Conservation (phyloP, 2,329 filamentous ascomycete genomes). For the Cladosporium sp. region DNA sequence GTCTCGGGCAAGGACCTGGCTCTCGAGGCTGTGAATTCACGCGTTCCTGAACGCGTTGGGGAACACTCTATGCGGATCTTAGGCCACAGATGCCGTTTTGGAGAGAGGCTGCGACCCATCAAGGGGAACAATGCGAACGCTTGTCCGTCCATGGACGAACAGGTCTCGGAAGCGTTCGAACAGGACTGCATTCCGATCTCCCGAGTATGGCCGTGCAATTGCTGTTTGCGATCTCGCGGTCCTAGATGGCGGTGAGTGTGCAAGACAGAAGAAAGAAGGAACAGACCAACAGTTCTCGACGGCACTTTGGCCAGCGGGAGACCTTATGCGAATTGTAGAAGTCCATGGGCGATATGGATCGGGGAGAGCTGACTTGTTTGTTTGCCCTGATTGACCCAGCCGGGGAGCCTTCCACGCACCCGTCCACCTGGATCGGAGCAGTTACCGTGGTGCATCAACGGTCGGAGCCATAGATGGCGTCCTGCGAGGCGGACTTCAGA, state of each 20-base stretch:
- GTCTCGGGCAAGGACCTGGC: not conserved
- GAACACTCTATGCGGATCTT: not conserved
- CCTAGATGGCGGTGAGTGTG: not conserved
- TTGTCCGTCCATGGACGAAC: not conserved
- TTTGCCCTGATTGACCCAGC: constrained; percentile 1
- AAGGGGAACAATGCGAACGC: not conserved
- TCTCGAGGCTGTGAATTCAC: not conserved
- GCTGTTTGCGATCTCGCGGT: not conserved
- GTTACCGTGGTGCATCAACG: not conserved
- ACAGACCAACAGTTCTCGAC: not conserved
- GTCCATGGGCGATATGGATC: not conserved
- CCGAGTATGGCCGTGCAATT: not conserved
- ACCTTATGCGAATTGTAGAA: not conserved
- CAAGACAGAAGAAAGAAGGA: not conserved
- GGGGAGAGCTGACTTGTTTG: not conserved
- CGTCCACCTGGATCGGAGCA: not conserved
- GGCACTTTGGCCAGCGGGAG: constrained; percentile 5
- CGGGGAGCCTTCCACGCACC: not conserved
- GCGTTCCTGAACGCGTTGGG: not conserved
- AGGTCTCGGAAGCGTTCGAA: not conserved
- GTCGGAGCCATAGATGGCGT: not conserved
- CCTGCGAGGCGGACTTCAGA: not conserved
- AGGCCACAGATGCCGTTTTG: not conserved
- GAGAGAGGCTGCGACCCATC: not conserved
- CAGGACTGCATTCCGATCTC: not conserved